Base-by-base conservation (phyloP, 2,329 filamentous ascomycete species). In the Dendryphion nanum region DNA sequence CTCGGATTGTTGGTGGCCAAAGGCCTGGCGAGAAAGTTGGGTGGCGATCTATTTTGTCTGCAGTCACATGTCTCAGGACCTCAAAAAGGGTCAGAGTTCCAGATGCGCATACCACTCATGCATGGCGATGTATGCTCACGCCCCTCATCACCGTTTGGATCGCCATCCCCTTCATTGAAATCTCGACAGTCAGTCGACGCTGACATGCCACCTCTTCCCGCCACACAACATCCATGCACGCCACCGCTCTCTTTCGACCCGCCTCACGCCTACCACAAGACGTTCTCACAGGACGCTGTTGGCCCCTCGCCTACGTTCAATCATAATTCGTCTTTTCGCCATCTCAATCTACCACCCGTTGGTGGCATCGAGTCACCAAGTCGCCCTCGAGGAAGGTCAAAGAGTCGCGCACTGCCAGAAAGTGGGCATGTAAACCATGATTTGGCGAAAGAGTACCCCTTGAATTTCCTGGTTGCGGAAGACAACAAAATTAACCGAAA, bases 401-500 rank as follows among this genome's bases (percentile, higher is more conserved):
- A 42, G 23, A 42, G 30, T 28, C 58, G 45, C 16, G 33, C 50
- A 46, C 42, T 47, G 15, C 60, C 29, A 10, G 55, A 47, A 44
- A 51, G 50, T 32, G 53, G 38, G 50, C 34, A 50, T 3, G 73
- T 79, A 47, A 81, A 85, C 52, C 73, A 74, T 30, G 70, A 76
- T 12, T 70, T 86, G 4, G 79, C 77, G 3, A 64, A 68, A 32
- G 78, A 77, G 48, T 71, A 79, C 42, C 83, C 83, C 1, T 70
- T 86, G 6, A 83, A 76, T 7, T 82, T 87, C 46, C 71, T 87
- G 3, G 78, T 87, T 2, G 83, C 81, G 4, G 83, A 87, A 64
- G 83, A 87, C 62, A 87, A 87, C 61, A 77, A 77, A 45, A 84
- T 86, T 62, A 86, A 86, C 53, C 78, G 83, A 38, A 79, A 78